A percentile compares a stretch with the other conserved stretches of the same genome.
These are phyloP conservation scores for Metschnikowia bowlesiae DNA, from an alignment of 805 yeast genomes.

Conservation along the genomic window DNA sequence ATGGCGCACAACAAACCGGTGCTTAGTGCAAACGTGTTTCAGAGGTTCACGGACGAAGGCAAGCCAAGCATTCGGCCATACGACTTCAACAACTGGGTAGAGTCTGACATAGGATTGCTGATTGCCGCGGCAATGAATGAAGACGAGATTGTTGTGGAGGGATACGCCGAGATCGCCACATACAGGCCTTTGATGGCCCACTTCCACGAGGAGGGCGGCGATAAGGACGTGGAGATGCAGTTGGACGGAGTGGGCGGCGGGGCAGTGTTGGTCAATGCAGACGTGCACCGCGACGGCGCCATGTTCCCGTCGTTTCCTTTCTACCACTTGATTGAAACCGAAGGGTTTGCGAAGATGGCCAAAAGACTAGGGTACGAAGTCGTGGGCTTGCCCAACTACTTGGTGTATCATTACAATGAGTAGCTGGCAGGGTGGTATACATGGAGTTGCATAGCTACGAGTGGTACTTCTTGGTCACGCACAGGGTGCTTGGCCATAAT, in stretches of 20 bases:
- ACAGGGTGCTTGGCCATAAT: no score
- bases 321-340: constrained; percentile 94
- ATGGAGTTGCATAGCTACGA: background rate
- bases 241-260: constrained; percentile 99
- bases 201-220: constrained; percentile 65
- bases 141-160: constrained; percentile 93
- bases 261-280: constrained; percentile 91
- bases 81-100: constrained; percentile 95
- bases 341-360: constrained; percentile 98
- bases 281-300: constrained; percentile 98
- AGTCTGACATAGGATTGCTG: constrained; percentile 71
- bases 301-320: constrained; percentile 99
- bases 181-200: constrained; percentile 94
- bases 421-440: constrained; percentile 18
- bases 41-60: constrained; percentile 63
- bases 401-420: constrained; percentile 89
- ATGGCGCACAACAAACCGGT: constrained; percentile 82
- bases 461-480: no score
- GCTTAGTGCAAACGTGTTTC: constrained; percentile 89
- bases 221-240: constrained; percentile 62
- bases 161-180: constrained; percentile 89
- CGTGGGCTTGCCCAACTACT: constrained; percentile 88
- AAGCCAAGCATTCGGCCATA: constrained; percentile 73
- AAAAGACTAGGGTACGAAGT: constrained; percentile 88
- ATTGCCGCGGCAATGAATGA: constrained; percentile 70